Base-by-base conservation (phyloP, 257 asterid species). In the Nemophila menziesii region DNA sequence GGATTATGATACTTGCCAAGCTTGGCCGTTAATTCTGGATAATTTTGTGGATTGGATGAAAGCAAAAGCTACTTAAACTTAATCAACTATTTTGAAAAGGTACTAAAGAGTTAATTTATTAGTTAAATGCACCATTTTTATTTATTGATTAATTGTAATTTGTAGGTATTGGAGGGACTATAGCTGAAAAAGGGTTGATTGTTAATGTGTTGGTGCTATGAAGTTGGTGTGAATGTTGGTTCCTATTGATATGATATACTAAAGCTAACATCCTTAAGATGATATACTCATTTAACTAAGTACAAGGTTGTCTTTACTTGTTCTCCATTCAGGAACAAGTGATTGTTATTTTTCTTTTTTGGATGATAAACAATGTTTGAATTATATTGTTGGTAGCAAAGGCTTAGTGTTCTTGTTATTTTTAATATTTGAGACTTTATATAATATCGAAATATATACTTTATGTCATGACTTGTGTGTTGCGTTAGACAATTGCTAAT, bases 1-100 rank as follows among this genome's bases (percentile, higher is more conserved):
- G 36, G 52, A 62, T 53, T 68, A 68, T 2, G 70, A 68, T 43
- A 33, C 48, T 1, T 37, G 29, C 37, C 63, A 54, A 46, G 74
- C 74, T 29, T 68, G 74, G 70, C 69, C 74, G 8, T 54, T 63
- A 46, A 54, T 68, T 62, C 58, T 68, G 51, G 74, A 68, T 33
- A 54, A 51, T 58, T 63, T 68, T 54, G 67, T 63, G 19, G 67
- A 54, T n/a, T 67, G 74, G 74, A 41, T 68, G 64, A 68, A 48
- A 56, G 52, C 41, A 23, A 68, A 33, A 11, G 39, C 20, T 21
- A 54, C 45, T 48, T 39, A 55, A 49, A 16, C 42, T 26, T 13
- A 11, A 8, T 39, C 34, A 45, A 12, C 43, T 11, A 27, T 29
- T 43, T 43, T 54, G 62, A 10, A 15, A 49, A 48, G 68, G 68